phyloP scores from a whole-genome alignment of 345 rosid species.

The Abelmoschus esculentus region DNA sequence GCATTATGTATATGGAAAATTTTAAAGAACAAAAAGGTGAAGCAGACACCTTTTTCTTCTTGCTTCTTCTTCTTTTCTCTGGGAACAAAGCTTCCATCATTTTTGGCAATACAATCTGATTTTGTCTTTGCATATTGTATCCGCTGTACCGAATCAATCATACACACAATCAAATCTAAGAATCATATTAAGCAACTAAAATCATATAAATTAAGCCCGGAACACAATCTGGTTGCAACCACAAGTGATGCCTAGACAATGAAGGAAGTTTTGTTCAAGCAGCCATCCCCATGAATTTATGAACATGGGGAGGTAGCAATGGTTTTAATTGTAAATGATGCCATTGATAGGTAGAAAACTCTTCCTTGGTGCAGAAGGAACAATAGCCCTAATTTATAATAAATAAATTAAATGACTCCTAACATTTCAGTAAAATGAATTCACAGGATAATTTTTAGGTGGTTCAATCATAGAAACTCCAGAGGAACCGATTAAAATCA shows the following conservation, averaged over 20 bases:
- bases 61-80: constrained; percentile 90
- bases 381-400: neutral
- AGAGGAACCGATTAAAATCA: neutral
- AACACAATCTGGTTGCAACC: neutral
- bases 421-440: neutral
- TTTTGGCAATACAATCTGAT: constrained; percentile 80
- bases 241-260: neutral
- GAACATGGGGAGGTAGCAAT: neutral
- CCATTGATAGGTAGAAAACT: neutral
- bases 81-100: constrained; percentile 66
- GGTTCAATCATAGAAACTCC: neutral
- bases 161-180: neutral
- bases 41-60: constrained; percentile 66
- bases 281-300: neutral
- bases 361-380: neutral
- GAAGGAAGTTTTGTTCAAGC: neutral
- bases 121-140: constrained; percentile 84
- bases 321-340: neutral
- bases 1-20: neutral
- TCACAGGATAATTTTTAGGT: neutral
- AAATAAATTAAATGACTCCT: neutral
- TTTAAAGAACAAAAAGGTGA: neutral
- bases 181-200: neutral
- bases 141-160: constrained; percentile 42
- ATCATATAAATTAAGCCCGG: neutral